These are phyloP conservation scores for Russula foetens DNA, from an alignment of 768 basidiomycete genomes.

Conservation along the genomic window DNA sequence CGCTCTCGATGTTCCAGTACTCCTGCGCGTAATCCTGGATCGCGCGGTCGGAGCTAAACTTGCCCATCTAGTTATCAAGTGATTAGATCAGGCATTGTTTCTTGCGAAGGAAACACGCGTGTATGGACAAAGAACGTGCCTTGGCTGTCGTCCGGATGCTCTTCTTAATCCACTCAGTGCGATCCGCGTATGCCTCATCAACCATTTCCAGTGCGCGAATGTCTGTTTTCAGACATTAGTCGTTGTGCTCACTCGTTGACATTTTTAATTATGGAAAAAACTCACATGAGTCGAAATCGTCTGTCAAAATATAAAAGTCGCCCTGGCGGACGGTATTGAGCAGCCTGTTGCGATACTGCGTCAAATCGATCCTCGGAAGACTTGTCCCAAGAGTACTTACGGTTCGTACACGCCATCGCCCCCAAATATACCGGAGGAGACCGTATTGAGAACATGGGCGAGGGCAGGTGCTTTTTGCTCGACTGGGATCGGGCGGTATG, in stretches of 20 bases:
- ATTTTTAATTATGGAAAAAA: constrained; percentile 1
- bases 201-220: constrained; percentile 79
- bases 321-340: constrained; percentile 69
- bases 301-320: constrained; percentile 76
- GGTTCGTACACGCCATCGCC: constrained; percentile 78
- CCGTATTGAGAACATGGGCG: constrained; percentile 65
- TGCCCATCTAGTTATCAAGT: constrained; percentile 64
- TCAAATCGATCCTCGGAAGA: neutral
- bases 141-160: constrained; percentile 77
- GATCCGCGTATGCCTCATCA: constrained; percentile 81
- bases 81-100: neutral
- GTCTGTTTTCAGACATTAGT: constrained; percentile 34
- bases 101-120: neutral
- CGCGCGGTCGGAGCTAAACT: constrained; percentile 91
- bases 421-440: constrained; percentile 77
- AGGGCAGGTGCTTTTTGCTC: constrained; percentile 80
- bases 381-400: constrained; percentile 36
- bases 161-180: constrained; percentile 87
- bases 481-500: constrained; percentile 72
- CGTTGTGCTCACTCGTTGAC: neutral
- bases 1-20: constrained; percentile 69
- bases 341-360: constrained; percentile 37
- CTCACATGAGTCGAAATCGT: constrained; percentile 92
- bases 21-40: constrained; percentile 90
- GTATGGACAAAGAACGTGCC: constrained; percentile 27